These are phyloP conservation scores for Stygiomarasmius scandens DNA, from an alignment of 1,284 basidiomycete species.

Conservation along the genomic window DNA sequence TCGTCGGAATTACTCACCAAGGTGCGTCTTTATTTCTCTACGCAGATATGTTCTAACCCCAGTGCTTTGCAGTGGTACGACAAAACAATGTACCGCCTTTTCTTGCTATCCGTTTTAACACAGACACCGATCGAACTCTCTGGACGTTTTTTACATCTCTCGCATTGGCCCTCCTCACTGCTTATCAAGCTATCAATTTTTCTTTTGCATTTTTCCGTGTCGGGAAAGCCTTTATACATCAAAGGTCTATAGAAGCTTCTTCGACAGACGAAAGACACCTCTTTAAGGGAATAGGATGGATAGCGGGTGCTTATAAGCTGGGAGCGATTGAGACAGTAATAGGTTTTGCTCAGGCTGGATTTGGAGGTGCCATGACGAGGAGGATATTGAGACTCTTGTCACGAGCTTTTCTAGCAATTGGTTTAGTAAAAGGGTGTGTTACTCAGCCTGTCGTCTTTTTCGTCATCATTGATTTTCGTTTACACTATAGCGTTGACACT, in stretches of 20 bases:
- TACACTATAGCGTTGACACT: constrained; percentile 40
- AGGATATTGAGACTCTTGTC: constrained; percentile 59
- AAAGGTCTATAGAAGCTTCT: constrained; percentile 51
- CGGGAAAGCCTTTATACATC: constrained; percentile 47
- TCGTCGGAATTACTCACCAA: constrained; percentile 60
- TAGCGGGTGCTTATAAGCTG: constrained; percentile 57
- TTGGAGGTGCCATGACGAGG: constrained; percentile 54
- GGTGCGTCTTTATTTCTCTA: constrained; percentile 35
- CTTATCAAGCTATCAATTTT: constrained; percentile 61
- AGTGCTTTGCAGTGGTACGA: constrained; percentile 20
- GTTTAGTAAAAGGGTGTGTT: constrained; percentile 66
- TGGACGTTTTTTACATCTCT: constrained; percentile 62
- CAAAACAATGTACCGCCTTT: constrained; percentile 17
- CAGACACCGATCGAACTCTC: constrained; percentile 37
- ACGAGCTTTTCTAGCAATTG: constrained; percentile 57
- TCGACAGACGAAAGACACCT: constrained; percentile 51
- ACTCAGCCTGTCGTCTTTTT: background rate
- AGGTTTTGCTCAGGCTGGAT: constrained; percentile 61
- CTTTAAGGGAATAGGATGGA: constrained; percentile 65
- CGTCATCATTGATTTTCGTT: background rate
- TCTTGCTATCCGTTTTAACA: constrained; percentile 46
- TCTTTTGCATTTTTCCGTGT: constrained; percentile 61
- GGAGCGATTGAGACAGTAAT: constrained; percentile 64
- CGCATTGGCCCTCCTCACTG: constrained; percentile 58
- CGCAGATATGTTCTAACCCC: constrained; percentile 1